These are phyloP conservation scores for Diutina catenulata DNA, from an alignment of 1,139 yeast species.

Conservation along the genomic window DNA sequence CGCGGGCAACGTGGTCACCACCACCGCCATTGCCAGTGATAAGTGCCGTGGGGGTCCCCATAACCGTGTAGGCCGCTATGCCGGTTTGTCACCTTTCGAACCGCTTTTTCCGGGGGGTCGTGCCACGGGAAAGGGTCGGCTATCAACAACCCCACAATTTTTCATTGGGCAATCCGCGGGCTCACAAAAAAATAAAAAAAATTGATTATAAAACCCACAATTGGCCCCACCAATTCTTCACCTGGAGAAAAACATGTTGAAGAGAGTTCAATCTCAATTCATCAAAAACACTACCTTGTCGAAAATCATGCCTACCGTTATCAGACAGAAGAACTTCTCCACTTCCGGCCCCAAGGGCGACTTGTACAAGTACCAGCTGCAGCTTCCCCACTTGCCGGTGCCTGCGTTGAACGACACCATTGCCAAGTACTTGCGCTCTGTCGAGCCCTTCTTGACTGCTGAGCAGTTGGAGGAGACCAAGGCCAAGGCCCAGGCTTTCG, in stretches of 20 bases:
- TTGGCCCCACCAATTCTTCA: background rate
- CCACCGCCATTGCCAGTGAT: no score
- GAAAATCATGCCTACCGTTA: constrained; percentile 2
- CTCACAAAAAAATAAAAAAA: no score
- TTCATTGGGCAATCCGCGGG: no score
- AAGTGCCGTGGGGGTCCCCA: no score
- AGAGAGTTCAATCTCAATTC: background rate
- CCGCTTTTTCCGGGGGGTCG: no score
- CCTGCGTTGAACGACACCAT: constrained; percentile 72
- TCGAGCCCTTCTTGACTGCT: constrained; percentile 52
- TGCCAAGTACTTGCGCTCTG: constrained; percentile 54
- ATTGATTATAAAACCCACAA: no score
- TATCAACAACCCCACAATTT: no score
- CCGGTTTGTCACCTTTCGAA: no score
- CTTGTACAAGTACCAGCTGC: constrained; percentile 60
- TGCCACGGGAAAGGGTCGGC: no score
- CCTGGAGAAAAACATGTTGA: constrained; percentile 1
- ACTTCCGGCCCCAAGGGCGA: constrained; percentile 38
- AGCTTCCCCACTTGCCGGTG: constrained; percentile 79
- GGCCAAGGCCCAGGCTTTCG: constrained; percentile 53
- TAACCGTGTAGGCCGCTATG: no score
- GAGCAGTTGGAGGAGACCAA: constrained; percentile 47
- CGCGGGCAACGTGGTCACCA: no score
- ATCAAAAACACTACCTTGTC: constrained; percentile 2
- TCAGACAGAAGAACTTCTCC: constrained; percentile 5